These are phyloP conservation scores for Tolypocladium sp. DNA, from an alignment of 2,329 filamentous ascomycete species.

Conservation along the genomic window DNA sequence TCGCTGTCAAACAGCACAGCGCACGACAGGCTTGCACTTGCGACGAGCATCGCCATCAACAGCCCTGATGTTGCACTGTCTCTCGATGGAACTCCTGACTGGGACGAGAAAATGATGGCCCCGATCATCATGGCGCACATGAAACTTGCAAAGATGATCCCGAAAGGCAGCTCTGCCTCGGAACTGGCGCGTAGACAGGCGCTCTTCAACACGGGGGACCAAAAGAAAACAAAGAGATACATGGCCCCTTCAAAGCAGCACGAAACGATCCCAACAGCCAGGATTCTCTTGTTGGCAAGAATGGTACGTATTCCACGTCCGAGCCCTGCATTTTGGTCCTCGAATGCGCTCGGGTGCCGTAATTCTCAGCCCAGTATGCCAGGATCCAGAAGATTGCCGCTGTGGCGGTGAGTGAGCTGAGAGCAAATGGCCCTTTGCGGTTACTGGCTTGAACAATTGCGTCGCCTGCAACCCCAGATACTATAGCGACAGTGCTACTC, in stretches of 20 bases:
- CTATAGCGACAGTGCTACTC: slow-evolving; percentile 47
- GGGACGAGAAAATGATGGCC: slow-evolving; percentile 21
- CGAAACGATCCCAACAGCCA: slow-evolving; percentile 40
- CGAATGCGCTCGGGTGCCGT: slow-evolving; percentile 6
- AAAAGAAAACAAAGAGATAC: slow-evolving; percentile 56
- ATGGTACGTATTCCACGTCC: background rate
- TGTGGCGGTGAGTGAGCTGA: slow-evolving; percentile 28
- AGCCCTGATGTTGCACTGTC: slow-evolving; percentile 20
- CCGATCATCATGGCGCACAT: slow-evolving; percentile 50
- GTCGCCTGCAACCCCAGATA: slow-evolving; percentile 42
- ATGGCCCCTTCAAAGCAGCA: slow-evolving; percentile 53
- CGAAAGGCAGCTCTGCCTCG: slow-evolving; percentile 27
- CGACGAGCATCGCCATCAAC: slow-evolving; percentile 21
- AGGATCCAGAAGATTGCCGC: slow-evolving; percentile 28
- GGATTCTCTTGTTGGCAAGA: slow-evolving; percentile 21
- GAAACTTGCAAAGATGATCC: slow-evolving; percentile 45
- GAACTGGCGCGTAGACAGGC: slow-evolving; percentile 19
- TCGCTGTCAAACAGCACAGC: slow-evolving; percentile 33
- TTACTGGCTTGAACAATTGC: slow-evolving; percentile 37
- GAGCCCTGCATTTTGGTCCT: background rate
- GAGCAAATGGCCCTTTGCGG: slow-evolving; percentile 44
- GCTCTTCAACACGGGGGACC: slow-evolving; percentile 44
- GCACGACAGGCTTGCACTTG: slow-evolving; percentile 27
- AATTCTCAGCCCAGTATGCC: slow-evolving; percentile 28
- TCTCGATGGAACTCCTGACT: background rate